phyloP scores from a whole-genome alignment of 2,329 filamentous ascomycete species.

The Tolypocladium sp. region DNA sequence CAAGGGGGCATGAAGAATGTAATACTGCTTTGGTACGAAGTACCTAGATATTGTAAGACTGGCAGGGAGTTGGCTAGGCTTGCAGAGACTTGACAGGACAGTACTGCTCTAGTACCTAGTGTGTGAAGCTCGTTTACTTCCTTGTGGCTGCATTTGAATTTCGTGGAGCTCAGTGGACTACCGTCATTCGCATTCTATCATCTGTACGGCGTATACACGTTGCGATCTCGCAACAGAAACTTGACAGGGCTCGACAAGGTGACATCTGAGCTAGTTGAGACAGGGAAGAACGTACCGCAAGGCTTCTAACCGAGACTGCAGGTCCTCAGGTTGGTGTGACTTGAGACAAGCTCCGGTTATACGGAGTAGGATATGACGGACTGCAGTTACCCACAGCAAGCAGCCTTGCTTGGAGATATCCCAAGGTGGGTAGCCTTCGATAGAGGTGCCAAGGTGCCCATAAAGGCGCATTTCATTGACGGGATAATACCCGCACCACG shows the following conservation, averaged over 20 bases:
- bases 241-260: neutral
- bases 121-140: neutral
- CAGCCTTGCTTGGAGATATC: no score
- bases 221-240: no score
- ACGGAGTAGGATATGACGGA: no score
- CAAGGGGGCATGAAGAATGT: no score
- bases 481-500: neutral
- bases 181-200: no score
- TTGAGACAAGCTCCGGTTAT: no score
- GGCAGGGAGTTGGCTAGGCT: neutral
- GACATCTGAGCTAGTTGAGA: neutral
- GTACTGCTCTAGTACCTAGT: neutral
- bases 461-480: neutral
- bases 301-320: no score
- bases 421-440: no score
- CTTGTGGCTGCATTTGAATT: neutral
- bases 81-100: neutral
- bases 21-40: neutral
- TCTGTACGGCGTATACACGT: no score
- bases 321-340: no score
- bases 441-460: neutral
- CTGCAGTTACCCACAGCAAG: no score
- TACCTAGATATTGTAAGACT: neutral
- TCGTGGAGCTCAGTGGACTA: neutral
- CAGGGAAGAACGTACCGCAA: no score